A percentile compares a stretch with the other conserved stretches of the same genome.
phyloP scores from a whole-genome alignment of 352 stramenopile species.

The Phytophthora crassamura region DNA sequence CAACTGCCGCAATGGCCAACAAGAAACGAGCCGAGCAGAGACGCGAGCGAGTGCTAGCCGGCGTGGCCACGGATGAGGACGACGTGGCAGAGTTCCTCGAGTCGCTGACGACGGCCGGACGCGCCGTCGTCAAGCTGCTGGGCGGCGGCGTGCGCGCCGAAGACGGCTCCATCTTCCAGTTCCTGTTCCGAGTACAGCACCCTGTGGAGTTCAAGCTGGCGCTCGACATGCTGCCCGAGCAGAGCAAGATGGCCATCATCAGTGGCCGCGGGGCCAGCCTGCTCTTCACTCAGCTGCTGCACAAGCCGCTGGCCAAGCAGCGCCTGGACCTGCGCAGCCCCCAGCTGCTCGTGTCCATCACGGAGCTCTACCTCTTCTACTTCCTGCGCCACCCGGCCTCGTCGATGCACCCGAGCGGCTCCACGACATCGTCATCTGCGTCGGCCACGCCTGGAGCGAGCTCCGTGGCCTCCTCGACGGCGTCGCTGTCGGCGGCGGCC shows the following conservation, averaged over 20 bases:
- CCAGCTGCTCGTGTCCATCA: conserved; percentile 85
- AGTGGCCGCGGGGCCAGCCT: conserved; percentile 68
- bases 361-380: conserved; percentile 87
- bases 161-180: conserved; percentile 80
- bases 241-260: conserved; percentile 83
- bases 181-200: conserved; percentile 79
- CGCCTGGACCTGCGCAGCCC: conserved; percentile 75
- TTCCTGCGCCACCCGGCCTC: conserved; percentile 81
- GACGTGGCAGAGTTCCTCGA: conserved; percentile 65
- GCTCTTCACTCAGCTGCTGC: conserved; percentile 85
- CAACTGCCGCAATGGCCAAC: conserved; percentile 19
- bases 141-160: conserved; percentile 68
- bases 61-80: conserved; percentile 56
- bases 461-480: conserved; percentile 56
- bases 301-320: conserved; percentile 84
- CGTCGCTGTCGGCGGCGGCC: conserved; percentile 59
- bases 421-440: conserved; percentile 11
- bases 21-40: conserved; percentile 48
- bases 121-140: conserved; percentile 64
- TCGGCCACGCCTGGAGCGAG: conserved; percentile 21
- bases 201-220: conserved; percentile 85
- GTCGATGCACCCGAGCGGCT: conserved; percentile 68
- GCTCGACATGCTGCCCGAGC: conserved; percentile 79
- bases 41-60: conserved; percentile 45
- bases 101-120: conserved; percentile 55